These are phyloP conservation scores for Hygrocybe punicea DNA, from an alignment of 768 basidiomycete genomes.

Conservation along the genomic window DNA sequence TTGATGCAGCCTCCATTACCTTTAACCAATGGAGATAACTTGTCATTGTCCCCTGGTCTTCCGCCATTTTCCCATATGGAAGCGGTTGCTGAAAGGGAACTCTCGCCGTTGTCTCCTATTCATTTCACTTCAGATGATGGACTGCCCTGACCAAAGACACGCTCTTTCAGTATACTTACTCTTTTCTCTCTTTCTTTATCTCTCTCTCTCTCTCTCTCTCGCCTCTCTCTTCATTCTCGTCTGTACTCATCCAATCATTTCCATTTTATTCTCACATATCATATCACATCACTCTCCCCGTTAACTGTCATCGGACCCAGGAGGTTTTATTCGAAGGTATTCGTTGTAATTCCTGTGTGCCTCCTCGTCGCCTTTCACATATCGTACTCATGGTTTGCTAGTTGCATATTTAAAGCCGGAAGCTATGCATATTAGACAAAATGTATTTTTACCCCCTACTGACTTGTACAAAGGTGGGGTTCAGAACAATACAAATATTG, in stretches of 20 bases:
- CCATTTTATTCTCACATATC: constrained; percentile 17
- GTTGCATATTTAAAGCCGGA: constrained; percentile 46
- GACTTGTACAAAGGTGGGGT: constrained; percentile 21
- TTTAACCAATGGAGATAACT: constrained; percentile 37
- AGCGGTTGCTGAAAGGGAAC: constrained; percentile 72
- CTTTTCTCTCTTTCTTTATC: constrained; percentile 10
- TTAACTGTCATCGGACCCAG: constrained; percentile 39
- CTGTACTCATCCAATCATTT: constrained; percentile 18
- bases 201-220: constrained; percentile 16
- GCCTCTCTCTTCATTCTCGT: constrained; percentile 19
- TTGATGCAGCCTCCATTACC: constrained; percentile 53
- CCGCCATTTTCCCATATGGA: constrained; percentile 81
- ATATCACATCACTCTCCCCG: constrained; percentile 12
- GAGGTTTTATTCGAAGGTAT: constrained; percentile 39
- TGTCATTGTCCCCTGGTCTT: constrained; percentile 47
- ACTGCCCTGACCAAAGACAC: constrained; percentile 15
- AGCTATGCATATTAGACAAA: constrained; percentile 51
- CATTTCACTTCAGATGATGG: constrained; percentile 57
- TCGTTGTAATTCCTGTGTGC: background rate
- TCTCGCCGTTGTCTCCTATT: constrained; percentile 71
- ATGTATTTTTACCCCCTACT: constrained; percentile 50
- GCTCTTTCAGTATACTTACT: constrained; percentile 15
- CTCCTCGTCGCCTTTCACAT: constrained; percentile 28
- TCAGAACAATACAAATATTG: background rate
- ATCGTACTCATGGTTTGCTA: constrained; percentile 37